Evolutionary conservation across 148 eudicot species (phyloP), one percentile per base, ranked within the genome.

Genomic region (Fagopyrum esculentum): DNA sequence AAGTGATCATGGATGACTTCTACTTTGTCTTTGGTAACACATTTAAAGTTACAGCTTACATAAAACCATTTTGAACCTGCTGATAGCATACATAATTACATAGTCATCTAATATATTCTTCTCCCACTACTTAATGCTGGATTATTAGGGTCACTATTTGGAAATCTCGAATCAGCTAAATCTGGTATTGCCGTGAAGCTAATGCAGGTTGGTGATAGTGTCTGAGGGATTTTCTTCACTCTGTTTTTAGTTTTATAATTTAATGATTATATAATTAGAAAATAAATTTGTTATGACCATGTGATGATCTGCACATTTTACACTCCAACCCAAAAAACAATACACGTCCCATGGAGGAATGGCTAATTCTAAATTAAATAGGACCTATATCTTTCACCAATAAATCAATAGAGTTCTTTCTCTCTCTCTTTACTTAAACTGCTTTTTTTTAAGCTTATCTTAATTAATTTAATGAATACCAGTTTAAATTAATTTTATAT

Each of bases 1-100:
- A 92, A 76, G 98, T 92, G 83, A 82, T 85, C 52, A 78, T 64
- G 7, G 91, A 92, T 75, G 98, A 95, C 80, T 88, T 95, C 70
- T 84, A 85, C 84, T 90, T 69, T 66, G 77, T 92, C 78, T 95
- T 95, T 71, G 98, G 98, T 90, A 71, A 43, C 66, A 26, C 16
- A 45, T 55, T 68, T 55, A 73, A 30, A 46, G 55, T 49, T 57
- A 15, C 45, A 43, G 10, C 56, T 40, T 46, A 6, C 44, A 6
- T 75, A 47, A 45, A 71, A 71, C 55, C 54, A 5, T 75, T 5
- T 70, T 51, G 46, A 30, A 43, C 69, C 60, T 63, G 45, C 29
- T 63, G 46, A 40, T 66, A 17, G 19, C 40, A 22, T 60, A 26
- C 43, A 35, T 35, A 35, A 8, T 60, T 60, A 26, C 43, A 35